Percentiles rank a stretch among this genome's conserved stretches.
Evolutionary conservation across 1,284 basidiomycete genomes (phyloP).

Genomic region (Anthracocystis walkeri): DNA sequence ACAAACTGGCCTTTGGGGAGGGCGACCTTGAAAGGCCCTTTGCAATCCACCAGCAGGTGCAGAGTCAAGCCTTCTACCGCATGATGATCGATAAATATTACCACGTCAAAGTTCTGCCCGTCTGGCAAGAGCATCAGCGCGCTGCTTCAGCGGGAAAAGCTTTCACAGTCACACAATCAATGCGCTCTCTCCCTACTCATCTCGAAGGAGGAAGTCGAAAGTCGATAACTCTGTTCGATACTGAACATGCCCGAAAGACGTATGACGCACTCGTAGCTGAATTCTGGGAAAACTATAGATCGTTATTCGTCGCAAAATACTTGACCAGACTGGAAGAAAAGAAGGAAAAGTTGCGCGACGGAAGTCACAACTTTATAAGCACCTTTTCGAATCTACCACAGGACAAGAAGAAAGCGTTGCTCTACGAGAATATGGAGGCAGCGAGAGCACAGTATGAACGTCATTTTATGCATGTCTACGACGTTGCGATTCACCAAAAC

Average conservation of each 20-base stretch:
- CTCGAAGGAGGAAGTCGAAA: too few relatives aligned
- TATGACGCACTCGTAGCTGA: too few relatives aligned
- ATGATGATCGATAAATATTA: conserved; percentile 20
- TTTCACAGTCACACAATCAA: too few relatives aligned
- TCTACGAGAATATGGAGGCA: too few relatives aligned
- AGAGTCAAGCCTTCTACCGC: conserved; percentile 30
- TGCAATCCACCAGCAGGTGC: conserved; percentile 10
- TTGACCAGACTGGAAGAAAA: too few relatives aligned
- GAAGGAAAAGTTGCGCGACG: too few relatives aligned
- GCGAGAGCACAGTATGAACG: not conserved
- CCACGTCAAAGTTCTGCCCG: not conserved
- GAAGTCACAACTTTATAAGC: not conserved
- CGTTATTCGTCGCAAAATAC: too few relatives aligned
- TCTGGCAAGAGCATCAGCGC: not conserved
- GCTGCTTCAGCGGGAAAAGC: not conserved
- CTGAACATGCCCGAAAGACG: too few relatives aligned
- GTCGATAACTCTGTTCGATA: too few relatives aligned
- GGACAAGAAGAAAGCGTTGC: not conserved
- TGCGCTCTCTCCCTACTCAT: too few relatives aligned
- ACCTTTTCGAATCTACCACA: conserved; percentile 3
- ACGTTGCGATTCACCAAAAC: not conserved
- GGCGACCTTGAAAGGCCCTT: conserved; percentile 3
- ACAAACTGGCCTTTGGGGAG: conserved; percentile 9
- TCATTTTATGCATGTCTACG: not conserved
- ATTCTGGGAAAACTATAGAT: too few relatives aligned